Percentiles rank a stretch among this genome's conserved stretches.
These are phyloP conservation scores for Cytospora piceicola DNA, from an alignment of 2,329 filamentous ascomycete species.

Conservation along the genomic window DNA sequence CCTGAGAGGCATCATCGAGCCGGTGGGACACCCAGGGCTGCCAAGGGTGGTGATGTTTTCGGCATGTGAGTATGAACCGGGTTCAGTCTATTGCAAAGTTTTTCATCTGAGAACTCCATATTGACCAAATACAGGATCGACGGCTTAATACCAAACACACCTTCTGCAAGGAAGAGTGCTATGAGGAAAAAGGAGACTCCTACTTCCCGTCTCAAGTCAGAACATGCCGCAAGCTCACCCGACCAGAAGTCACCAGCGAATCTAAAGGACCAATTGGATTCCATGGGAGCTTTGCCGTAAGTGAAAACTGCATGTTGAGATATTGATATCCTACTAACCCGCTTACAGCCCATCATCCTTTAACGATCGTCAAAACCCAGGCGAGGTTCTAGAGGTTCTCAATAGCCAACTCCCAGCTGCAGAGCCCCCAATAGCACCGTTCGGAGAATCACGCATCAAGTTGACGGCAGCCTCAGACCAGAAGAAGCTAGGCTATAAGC, in stretches of 20 bases:
- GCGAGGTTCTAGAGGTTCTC: slow-evolving; percentile 80
- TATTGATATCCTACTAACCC: not conserved
- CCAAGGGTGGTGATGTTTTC: slow-evolving; percentile 71
- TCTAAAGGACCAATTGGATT: slow-evolving; percentile 46
- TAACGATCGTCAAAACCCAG: slow-evolving; percentile 74
- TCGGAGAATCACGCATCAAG: slow-evolving; percentile 77
- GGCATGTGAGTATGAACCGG: slow-evolving; percentile 65
- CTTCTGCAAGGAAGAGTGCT: slow-evolving; percentile 47
- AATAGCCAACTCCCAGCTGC: slow-evolving; percentile 73
- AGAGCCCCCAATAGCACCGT: slow-evolving; percentile 72
- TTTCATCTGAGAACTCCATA: slow-evolving; percentile 17
- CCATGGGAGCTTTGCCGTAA: slow-evolving; percentile 46
- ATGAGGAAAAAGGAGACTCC: slow-evolving; percentile 51
- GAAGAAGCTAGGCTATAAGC: slow-evolving; percentile 89
- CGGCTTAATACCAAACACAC: slow-evolving; percentile 68
- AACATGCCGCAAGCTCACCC: slow-evolving; percentile 50
- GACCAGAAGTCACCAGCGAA: slow-evolving; percentile 47
- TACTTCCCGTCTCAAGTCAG: slow-evolving; percentile 50
- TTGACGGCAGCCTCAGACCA: slow-evolving; percentile 85
- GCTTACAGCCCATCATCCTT: slow-evolving; percentile 64
- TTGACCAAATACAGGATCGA: slow-evolving; percentile 58
- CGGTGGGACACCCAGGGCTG: slow-evolving; percentile 65
- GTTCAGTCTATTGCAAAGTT: not conserved
- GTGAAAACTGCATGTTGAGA: slow-evolving; percentile 27
- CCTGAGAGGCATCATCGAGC: slow-evolving; percentile 61